Evolutionary conservation across 2,329 filamentous ascomycete genomes (phyloP).

Genomic region (Stemphylium beticola): DNA sequence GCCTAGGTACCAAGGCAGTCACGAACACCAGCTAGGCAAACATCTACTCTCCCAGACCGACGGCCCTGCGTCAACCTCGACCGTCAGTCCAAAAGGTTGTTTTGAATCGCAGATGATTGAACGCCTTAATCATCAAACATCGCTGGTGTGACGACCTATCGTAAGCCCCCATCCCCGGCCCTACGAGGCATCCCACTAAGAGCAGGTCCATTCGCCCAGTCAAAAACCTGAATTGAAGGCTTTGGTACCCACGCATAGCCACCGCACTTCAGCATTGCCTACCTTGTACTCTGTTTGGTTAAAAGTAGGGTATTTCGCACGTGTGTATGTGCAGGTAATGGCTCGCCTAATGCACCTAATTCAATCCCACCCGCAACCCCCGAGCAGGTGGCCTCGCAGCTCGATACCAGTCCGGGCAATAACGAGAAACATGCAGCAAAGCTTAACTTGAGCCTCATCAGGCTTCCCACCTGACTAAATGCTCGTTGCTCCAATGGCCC

Average conservation of each 20-base stretch:
- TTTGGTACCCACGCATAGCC: constrained; percentile 12
- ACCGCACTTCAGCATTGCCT: constrained; percentile 7
- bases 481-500: constrained; percentile 12
- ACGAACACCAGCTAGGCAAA: constrained; percentile 3
- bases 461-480: constrained; percentile 15
- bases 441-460: constrained; percentile 25
- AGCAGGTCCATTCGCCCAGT: constrained; percentile 1
- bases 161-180: constrained; percentile 12
- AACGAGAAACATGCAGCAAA: constrained; percentile 10
- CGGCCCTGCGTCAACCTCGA: constrained; percentile 1
- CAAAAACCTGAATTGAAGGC: not conserved
- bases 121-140: constrained; percentile 6
- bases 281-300: constrained; percentile 5
- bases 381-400: constrained; percentile 13
- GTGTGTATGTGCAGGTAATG: constrained; percentile 4
- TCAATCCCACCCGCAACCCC: not conserved
- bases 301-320: not conserved
- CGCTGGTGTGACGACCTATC: constrained; percentile 13
- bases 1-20: constrained; percentile 2
- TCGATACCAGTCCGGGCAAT: constrained; percentile 17
- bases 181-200: constrained; percentile 13
- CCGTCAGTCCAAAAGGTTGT: not conserved
- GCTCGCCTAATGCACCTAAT: constrained; percentile 15
- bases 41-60: not conserved
- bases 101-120: constrained; percentile 1